phyloP scores from a whole-genome alignment of 2,329 filamentous ascomycete genomes.

The Aspergillus japonicus region DNA sequence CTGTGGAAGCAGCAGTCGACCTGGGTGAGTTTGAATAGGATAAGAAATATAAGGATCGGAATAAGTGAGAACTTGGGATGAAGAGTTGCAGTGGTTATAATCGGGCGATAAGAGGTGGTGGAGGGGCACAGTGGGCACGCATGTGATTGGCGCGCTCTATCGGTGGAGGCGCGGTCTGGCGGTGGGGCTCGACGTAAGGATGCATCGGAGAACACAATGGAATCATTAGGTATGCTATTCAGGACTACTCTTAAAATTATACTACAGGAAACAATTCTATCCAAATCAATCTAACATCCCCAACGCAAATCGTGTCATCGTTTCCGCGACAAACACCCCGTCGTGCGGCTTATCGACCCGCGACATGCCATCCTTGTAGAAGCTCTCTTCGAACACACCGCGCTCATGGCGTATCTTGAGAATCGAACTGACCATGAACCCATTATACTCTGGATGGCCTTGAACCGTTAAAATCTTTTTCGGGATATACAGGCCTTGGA shows the following conservation, averaged over 20 bases:
- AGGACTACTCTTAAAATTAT: no score
- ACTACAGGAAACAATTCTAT: no score
- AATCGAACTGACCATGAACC: constrained; percentile 37
- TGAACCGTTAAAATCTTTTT: constrained; percentile 45
- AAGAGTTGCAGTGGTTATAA: not conserved
- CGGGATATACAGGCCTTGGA: constrained; percentile 47
- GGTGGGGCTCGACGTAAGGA: not conserved
- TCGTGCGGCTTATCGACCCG: constrained; percentile 23
- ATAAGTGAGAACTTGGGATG: not conserved
- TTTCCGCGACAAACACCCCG: constrained; percentile 19
- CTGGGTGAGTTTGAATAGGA: not conserved
- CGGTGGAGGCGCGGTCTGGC: not conserved
- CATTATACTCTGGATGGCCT: constrained; percentile 51
- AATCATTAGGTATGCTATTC: not conserved
- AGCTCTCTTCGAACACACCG: constrained; percentile 24
- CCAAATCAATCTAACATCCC: not conserved
- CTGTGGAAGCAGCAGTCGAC: not conserved
- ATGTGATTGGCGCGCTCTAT: not conserved
- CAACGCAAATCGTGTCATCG: constrained; percentile 13
- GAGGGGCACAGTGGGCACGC: not conserved
- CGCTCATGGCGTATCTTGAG: constrained; percentile 21
- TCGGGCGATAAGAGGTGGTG: not conserved
- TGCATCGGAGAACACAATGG: not conserved
- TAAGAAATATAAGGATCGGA: no score
- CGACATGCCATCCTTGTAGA: constrained; percentile 23